Percentiles rank a stretch among this genome's conserved stretches.
phyloP scores from a whole-genome alignment of 768 basidiomycete genomes.

The Pholiota molesta region DNA sequence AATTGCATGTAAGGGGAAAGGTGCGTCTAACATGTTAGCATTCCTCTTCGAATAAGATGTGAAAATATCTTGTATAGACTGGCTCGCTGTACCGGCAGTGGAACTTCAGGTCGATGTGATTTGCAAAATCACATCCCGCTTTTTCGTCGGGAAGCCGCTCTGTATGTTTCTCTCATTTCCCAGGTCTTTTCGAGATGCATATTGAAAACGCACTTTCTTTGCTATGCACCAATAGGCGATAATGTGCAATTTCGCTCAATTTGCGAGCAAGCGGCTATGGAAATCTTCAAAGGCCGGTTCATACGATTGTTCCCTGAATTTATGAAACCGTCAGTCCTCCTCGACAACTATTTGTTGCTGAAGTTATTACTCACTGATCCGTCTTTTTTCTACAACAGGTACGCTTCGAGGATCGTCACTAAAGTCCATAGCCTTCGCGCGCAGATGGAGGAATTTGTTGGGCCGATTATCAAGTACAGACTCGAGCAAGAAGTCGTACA shows the following conservation, averaged over 20 bases:
- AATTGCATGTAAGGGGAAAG: constrained; percentile 12
- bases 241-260: constrained; percentile 19
- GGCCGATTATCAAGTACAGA: constrained; percentile 30
- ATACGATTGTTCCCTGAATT: constrained; percentile 28
- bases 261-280: constrained; percentile 18
- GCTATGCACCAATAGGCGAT: constrained; percentile 19
- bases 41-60: neutral
- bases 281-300: constrained; percentile 20
- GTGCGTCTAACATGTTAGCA: neutral
- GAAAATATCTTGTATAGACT: constrained; percentile 11
- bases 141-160: constrained; percentile 31
- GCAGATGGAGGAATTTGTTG: constrained; percentile 25
- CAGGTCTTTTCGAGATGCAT: too few relatives aligned
- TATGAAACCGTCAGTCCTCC: constrained; percentile 26
- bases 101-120: constrained; percentile 24
- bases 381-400: constrained; percentile 9
- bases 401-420: constrained; percentile 19
- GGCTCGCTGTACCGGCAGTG: constrained; percentile 18
- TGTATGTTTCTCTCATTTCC: constrained; percentile 18
- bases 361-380: neutral
- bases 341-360: neutral
- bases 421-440: constrained; percentile 18
- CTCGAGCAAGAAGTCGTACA: constrained; percentile 22
- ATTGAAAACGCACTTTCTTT: neutral
- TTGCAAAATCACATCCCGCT: constrained; percentile 23